Base-by-base conservation (phyloP, 169 alveolate species). In the Amoebophrya sp. region DNA sequence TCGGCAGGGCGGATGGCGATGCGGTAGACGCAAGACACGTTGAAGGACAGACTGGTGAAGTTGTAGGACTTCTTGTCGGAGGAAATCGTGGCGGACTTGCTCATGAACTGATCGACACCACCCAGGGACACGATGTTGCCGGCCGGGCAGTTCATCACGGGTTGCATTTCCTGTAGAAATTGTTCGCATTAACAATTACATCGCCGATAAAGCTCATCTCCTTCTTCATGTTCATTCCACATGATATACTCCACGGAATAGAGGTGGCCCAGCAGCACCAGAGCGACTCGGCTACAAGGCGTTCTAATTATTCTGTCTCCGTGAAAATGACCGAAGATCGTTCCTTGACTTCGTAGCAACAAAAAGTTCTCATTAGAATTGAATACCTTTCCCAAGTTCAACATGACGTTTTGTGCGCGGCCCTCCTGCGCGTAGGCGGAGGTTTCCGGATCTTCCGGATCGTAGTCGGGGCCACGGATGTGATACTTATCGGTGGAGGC, bases 11-110 rank as follows among this genome's bases (percentile, higher is more conserved):
- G 97, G 53, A 99, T 99, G 77, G 99, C 99, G 77, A 99, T 99
- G 95, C 99, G 98, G 93, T 98, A 99, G 94, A 99, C 99, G 40
- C 99, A 99, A 0, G 99, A 98, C 92, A 99, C 99, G 89, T 99
- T 98, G 97, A 98, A 99, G 95, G 98, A 98, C 99, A 98, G 98
- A 95, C 98, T 98, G 90, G 99, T 98, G 93, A 99, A 97, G 97
- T 96, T 97, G 97, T 98, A 99, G 40, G 99, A 99, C 91, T 96
- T 96, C 90, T 98, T 99, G 94, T 95, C 96, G 39, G 99, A 97
- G 77, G 99, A 97, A 94, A 99, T 97, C 93, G 99, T 99, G 77
- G 99, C 99, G 55, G 99, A 97, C 96, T 99, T 99, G 92, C 97
- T 95, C 92, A 99, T 94, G 97, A 95, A 98, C 97, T 99, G 99